A percentile compares a stretch with the other conserved stretches of the same genome.
Evolutionary conservation across 2,329 filamentous ascomycete species (phyloP).

Genomic region (Penicillium psychrosexuale): DNA sequence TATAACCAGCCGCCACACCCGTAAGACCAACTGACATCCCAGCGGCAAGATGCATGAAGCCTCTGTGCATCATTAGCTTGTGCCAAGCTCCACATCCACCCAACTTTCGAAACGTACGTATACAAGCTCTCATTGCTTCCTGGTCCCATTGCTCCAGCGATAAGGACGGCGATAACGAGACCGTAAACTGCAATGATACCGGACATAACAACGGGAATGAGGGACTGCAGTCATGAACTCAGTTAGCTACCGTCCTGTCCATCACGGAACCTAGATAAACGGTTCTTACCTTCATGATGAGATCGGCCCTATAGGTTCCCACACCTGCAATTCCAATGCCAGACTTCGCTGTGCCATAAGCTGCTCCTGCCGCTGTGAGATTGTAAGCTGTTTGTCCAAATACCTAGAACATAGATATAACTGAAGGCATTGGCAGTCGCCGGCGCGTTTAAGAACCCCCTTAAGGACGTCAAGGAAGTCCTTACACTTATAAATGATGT

Average conservation of each 20-base stretch:
- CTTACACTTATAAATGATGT: too few species aligned
- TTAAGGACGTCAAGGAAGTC: too few species aligned
- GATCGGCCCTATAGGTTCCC: conserved; percentile 62
- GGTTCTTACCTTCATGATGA: conserved; percentile 63
- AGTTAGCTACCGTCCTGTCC: conserved; percentile 18
- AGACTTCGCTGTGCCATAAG: conserved; percentile 66
- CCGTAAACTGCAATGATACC: conserved; percentile 99
- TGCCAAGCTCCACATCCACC: conserved; percentile 16
- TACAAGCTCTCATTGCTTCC: conserved; percentile 75
- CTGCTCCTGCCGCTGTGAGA: conserved; percentile 58
- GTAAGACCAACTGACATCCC: conserved; percentile 89
- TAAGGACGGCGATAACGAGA: conserved; percentile 93
- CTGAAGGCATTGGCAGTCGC: too few species aligned
- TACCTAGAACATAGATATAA: neutral
- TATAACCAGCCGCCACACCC: conserved; percentile 90
- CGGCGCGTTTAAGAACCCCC: too few species aligned
- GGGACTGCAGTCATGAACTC: conserved; percentile 36
- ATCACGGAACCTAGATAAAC: neutral
- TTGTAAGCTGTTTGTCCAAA: conserved; percentile 20
- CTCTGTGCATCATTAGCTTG: conserved; percentile 49
- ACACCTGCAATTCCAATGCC: conserved; percentile 67
- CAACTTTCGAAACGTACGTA: conserved; percentile 54
- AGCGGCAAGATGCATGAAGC: conserved; percentile 89
- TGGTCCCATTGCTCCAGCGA: conserved; percentile 81
- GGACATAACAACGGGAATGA: conserved; percentile 74